Conservation (phyloP, 164 flowering plant genomes). For the Umbellularia californica region DNA sequence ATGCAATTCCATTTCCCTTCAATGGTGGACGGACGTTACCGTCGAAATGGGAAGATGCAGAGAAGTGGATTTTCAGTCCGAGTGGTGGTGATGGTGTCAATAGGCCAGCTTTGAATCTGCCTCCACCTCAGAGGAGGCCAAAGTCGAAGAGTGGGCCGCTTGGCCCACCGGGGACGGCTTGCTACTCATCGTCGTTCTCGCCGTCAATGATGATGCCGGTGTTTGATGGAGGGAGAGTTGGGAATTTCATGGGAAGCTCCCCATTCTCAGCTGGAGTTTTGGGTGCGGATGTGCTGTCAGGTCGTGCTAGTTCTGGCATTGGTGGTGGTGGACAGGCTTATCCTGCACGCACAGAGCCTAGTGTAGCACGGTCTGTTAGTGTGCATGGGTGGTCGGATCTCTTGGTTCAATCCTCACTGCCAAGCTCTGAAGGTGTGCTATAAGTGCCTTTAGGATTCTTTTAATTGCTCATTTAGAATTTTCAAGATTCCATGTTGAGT, state of each 20-base stretch:
- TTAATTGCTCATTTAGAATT: too few relatives aligned
- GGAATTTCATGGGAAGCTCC: conserved; percentile 39
- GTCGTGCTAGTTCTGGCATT: not conserved
- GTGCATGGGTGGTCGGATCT: conserved; percentile 83
- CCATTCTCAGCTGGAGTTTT: conserved; percentile 64
- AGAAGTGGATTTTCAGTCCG: conserved; percentile 96
- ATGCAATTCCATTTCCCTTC: conserved; percentile 47
- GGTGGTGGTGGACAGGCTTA: conserved; percentile 24
- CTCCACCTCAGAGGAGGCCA: conserved; percentile 54
- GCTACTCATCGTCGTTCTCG: conserved; percentile 35
- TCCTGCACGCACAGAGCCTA: conserved; percentile 40
- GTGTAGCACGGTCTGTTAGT: conserved; percentile 78
- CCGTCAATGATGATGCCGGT: conserved; percentile 37
- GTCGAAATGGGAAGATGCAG: conserved; percentile 99
- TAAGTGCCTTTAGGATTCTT: not conserved
- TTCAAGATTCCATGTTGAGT: too few relatives aligned
- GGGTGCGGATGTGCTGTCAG: conserved; percentile 30
- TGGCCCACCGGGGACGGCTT: conserved; percentile 69
- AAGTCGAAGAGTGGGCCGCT: conserved; percentile 92
- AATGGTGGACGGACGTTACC: conserved; percentile 69
- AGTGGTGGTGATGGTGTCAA: conserved; percentile 42
- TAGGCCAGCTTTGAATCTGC: conserved; percentile 28
- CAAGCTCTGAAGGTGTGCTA: conserved; percentile 16
- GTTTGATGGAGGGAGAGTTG: conserved; percentile 41
- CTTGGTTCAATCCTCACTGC: conserved; percentile 32